phyloP scores from a whole-genome alignment of 441 rosid species.

The Croton laevigatus region DNA sequence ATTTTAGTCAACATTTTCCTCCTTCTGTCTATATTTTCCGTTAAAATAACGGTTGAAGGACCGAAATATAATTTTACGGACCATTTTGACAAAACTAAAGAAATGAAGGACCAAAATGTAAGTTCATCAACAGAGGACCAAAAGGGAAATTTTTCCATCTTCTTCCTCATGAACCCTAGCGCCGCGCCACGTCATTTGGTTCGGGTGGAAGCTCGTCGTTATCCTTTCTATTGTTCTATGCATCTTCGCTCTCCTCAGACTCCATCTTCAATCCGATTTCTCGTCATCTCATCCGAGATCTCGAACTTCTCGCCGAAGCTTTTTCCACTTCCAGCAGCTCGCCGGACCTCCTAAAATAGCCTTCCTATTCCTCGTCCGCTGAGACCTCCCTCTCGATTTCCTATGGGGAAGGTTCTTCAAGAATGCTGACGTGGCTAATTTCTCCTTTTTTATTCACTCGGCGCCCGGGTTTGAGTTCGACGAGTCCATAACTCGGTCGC shows the following conservation, averaged over 20 bases:
- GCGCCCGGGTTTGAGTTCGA: slow-evolving; percentile 74
- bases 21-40: too few relatives aligned
- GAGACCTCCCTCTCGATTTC: slow-evolving; percentile 81
- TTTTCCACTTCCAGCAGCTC: slow-evolving; percentile 15
- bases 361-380: slow-evolving; percentile 68
- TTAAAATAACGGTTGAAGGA: too few relatives aligned
- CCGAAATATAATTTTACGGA: too few relatives aligned
- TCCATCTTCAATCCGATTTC: slow-evolving; percentile 11
- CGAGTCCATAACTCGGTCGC: slow-evolving; percentile 65
- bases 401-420: slow-evolving; percentile 81
- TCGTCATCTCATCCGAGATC: slow-evolving; percentile 33
- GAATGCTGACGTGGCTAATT: slow-evolving; percentile 58
- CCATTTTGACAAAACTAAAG: too few relatives aligned
- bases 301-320: slow-evolving; percentile 14
- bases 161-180: too few relatives aligned
- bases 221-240: slow-evolving; percentile 50
- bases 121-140: too few relatives aligned
- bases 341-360: slow-evolving; percentile 70
- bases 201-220: slow-evolving; percentile 61
- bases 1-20: too few relatives aligned
- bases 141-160: too few relatives aligned
- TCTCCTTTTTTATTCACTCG: slow-evolving; percentile 77
- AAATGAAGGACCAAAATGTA: too few relatives aligned
- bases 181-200: slow-evolving; percentile 43
- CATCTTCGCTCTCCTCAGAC: slow-evolving; percentile 44